Evolutionary conservation across 306 rosid species (phyloP).

Genomic region (Canavalia ensiformis): DNA sequence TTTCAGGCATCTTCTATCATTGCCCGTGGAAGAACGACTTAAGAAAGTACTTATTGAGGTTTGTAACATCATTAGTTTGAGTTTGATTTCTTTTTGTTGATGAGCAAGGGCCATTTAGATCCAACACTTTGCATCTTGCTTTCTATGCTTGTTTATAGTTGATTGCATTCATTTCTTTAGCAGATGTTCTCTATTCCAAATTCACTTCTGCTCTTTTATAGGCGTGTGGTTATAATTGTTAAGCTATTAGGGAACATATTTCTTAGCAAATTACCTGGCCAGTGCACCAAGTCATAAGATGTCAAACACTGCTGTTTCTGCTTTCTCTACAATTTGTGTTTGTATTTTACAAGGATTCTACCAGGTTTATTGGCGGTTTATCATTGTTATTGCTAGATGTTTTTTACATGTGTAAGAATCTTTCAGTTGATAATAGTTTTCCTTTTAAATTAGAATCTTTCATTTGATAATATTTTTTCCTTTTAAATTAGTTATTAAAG

Average conservation of each 20-base stretch:
- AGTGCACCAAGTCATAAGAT: conserved; percentile 18
- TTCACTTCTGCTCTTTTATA: conserved; percentile 5
- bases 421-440: neutral
- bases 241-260: conserved; percentile 13
- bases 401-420: conserved; percentile 1
- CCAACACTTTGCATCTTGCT: conserved; percentile 28
- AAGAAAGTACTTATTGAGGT: conserved; percentile 79
- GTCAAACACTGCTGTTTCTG: conserved; percentile 29
- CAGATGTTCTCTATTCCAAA: conserved; percentile 23
- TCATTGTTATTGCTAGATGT: neutral
- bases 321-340: neutral
- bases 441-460: neutral
- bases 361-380: neutral
- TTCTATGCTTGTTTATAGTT: conserved; percentile 38
- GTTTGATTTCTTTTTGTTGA: conserved; percentile 37
- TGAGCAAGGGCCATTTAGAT: conserved; percentile 24
- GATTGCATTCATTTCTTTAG: conserved; percentile 31
- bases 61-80: conserved; percentile 54
- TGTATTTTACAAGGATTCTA: conserved; percentile 34
- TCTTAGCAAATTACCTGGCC: conserved; percentile 31
- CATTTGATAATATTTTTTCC: neutral
- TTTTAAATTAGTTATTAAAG: conserved; percentile 8
- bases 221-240: neutral
- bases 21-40: conserved; percentile 84
- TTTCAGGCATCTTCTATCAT: conserved; percentile 74